Percentiles rank a stretch among this genome's conserved stretches.
phyloP scores from a whole-genome alignment of 768 basidiomycete genomes.

The Neoboletus subvelutipes region DNA sequence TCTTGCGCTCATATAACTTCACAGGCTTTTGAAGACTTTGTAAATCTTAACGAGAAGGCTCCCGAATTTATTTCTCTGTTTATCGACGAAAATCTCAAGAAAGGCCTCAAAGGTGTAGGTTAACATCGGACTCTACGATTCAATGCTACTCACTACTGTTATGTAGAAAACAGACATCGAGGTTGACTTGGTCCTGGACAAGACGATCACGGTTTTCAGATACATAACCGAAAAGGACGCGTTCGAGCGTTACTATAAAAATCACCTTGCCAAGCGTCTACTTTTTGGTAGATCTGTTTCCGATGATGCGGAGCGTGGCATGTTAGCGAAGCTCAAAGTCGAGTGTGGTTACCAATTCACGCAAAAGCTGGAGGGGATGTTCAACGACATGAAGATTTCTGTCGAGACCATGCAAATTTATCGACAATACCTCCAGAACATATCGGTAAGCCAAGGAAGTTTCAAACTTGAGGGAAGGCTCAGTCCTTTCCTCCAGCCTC shows the following conservation, averaged over 20 bases:
- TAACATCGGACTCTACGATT: background rate
- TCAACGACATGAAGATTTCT: conserved; percentile 93
- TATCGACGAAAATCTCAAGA: conserved; percentile 94
- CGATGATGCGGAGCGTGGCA: conserved; percentile 96
- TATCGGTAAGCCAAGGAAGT: conserved; percentile 46
- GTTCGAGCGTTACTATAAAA: conserved; percentile 98
- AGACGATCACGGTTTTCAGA: conserved; percentile 94
- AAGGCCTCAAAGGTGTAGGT: conserved; percentile 90
- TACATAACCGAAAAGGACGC: conserved; percentile 94
- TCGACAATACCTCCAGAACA: conserved; percentile 55
- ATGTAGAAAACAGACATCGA: conserved; percentile 91
- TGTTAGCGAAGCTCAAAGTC: conserved; percentile 95
- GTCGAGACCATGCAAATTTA: conserved; percentile 79
- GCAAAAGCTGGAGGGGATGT: conserved; percentile 98
- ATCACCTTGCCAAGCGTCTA: conserved; percentile 90
- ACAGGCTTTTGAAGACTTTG: conserved; percentile 90
- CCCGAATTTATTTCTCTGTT: conserved; percentile 96
- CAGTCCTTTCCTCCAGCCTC: conserved; percentile 47
- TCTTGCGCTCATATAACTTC: conserved; percentile 4
- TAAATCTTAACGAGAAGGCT: conserved; percentile 83
- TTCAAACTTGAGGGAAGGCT: conserved; percentile 2
- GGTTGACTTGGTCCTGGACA: conserved; percentile 86
- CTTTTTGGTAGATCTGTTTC: conserved; percentile 85
- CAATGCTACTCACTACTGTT: background rate
- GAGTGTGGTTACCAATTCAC: conserved; percentile 98